A percentile compares a stretch with the other conserved stretches of the same genome.
These are phyloP conservation scores for Phialophora verrucosa DNA, from an alignment of 2,329 filamentous ascomycete species.

Conservation along the genomic window DNA sequence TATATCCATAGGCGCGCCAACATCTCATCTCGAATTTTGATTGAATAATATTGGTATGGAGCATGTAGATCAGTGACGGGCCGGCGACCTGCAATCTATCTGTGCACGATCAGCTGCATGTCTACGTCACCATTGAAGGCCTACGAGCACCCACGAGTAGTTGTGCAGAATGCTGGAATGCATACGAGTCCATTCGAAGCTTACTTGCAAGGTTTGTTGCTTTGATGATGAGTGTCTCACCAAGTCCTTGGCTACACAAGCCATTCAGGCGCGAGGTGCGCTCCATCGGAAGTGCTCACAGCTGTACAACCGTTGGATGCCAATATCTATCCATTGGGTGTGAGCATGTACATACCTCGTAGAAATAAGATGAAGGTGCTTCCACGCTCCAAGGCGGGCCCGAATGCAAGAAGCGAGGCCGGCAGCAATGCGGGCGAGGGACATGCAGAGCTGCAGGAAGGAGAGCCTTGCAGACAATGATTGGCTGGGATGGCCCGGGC, in stretches of 20 bases:
- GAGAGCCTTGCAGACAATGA: conserved; percentile 16
- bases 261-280: background rate
- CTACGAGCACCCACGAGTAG: no score
- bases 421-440: background rate
- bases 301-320: background rate
- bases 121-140: conserved; percentile 7
- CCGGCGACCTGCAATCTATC: conserved; percentile 13
- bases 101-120: background rate
- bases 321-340: background rate
- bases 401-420: background rate
- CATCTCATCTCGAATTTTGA: background rate
- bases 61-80: background rate
- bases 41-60: background rate
- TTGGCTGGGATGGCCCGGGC: conserved; percentile 16
- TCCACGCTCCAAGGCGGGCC: background rate
- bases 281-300: background rate
- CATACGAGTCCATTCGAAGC: background rate
- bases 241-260: conserved; percentile 9
- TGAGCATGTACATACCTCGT: background rate
- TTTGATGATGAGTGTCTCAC: conserved; percentile 16
- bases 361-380: background rate
- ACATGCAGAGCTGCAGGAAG: conserved; percentile 13
- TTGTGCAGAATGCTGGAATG: background rate
- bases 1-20: conserved; percentile 2
- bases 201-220: background rate